phyloP scores from a whole-genome alignment of 768 basidiomycete genomes.

The Wakefieldia striispora region DNA sequence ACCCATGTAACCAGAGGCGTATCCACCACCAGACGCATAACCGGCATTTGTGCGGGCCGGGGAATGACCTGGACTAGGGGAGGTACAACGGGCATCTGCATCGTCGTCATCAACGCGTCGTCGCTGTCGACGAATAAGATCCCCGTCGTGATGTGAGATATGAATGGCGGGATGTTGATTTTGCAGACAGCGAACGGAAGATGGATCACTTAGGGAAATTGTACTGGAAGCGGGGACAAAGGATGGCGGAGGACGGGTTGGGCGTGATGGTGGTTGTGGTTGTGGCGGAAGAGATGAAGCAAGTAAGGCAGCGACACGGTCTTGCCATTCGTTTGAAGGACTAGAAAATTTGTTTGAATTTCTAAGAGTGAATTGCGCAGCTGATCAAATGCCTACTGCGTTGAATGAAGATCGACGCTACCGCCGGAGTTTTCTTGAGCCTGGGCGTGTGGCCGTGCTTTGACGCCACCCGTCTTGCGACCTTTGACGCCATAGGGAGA shows the following conservation, averaged over 20 bases:
- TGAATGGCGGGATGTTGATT: slow-evolving; percentile 14
- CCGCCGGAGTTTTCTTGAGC: slow-evolving; percentile 15
- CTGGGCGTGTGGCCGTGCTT: slow-evolving; percentile 22
- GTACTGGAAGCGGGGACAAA: slow-evolving; percentile 1
- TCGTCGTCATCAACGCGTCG: slow-evolving; percentile 40
- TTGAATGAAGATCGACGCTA: slow-evolving; percentile 48
- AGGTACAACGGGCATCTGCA: background rate
- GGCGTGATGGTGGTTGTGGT: background rate
- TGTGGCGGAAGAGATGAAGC: slow-evolving; percentile 19
- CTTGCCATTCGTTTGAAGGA: slow-evolving; percentile 85
- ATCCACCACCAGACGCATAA: slow-evolving; percentile 16
- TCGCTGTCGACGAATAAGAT: slow-evolving; percentile 46
- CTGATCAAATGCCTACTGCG: slow-evolving; percentile 49
- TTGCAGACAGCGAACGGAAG: slow-evolving; percentile 1
- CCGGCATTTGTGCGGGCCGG: slow-evolving; percentile 10
- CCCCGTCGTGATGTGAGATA: slow-evolving; percentile 13
- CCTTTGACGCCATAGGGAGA: slow-evolving; percentile 78
- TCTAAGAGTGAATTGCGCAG: background rate
- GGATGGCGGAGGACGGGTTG: background rate
- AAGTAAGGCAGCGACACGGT: slow-evolving; percentile 44
- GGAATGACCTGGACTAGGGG: slow-evolving; percentile 18
- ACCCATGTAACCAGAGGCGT: slow-evolving; percentile 26
- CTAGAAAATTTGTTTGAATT: slow-evolving; percentile 34
- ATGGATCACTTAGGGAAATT: slow-evolving; percentile 15
- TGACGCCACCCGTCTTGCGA: slow-evolving; percentile 46